Evolutionary conservation across 208 protist species (phyloP).

Genomic region (Trypanosoma platydactyli): DNA sequence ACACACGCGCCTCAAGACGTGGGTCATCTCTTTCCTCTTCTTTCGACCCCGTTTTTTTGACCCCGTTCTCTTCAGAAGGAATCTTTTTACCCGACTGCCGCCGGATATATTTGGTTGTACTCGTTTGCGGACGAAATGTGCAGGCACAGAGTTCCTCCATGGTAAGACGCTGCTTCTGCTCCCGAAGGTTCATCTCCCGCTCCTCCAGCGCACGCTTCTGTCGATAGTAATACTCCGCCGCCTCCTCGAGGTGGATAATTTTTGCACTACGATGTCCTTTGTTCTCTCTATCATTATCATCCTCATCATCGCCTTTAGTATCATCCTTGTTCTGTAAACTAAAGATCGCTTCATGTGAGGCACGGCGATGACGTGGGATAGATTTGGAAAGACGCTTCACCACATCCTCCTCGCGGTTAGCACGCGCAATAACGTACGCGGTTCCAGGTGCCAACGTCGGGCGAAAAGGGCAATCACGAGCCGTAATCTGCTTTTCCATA

Average conservation of each 20-base stretch:
- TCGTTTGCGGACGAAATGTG: constrained; percentile 76
- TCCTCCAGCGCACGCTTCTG: constrained; percentile 42
- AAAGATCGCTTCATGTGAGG: constrained; percentile 5
- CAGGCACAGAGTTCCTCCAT: constrained; percentile 74
- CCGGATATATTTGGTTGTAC: constrained; percentile 27
- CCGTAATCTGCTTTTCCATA: constrained; percentile 12
- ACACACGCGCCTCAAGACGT: constrained; percentile 30
- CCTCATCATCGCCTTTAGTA: not conserved
- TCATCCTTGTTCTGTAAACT: not conserved
- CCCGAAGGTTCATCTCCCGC: constrained; percentile 26
- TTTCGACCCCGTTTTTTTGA: no score
- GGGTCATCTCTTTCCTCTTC: not conserved
- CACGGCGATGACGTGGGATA: constrained; percentile 2
- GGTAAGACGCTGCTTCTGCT: constrained; percentile 25
- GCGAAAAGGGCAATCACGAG: constrained; percentile 58
- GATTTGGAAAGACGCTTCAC: constrained; percentile 56
- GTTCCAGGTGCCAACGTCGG: constrained; percentile 70
- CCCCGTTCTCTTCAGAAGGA: not conserved
- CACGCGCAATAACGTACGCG: constrained; percentile 39
- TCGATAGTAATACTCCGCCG: constrained; percentile 56
- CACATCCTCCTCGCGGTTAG: constrained; percentile 54
- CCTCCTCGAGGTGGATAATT: constrained; percentile 27
- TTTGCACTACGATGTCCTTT: constrained; percentile 2
- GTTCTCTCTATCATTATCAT: constrained; percentile 14
- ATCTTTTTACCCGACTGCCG: constrained; percentile 12